Evolutionary conservation across 768 basidiomycete genomes (phyloP).

Genomic region (Erythrobasidium yunnanense): DNA sequence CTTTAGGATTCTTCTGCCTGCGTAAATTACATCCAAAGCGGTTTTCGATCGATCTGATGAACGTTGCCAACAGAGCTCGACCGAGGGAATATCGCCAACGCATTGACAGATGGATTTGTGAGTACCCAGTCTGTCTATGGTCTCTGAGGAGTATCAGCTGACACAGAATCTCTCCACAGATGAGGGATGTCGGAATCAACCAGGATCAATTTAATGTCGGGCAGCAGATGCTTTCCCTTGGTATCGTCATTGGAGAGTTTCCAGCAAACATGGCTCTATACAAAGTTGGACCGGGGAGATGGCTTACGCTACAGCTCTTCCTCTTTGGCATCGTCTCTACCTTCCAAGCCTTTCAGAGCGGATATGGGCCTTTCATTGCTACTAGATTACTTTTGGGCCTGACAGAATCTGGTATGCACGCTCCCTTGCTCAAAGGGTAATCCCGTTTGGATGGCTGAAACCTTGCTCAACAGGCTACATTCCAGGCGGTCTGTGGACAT

Average conservation of each 20-base stretch:
- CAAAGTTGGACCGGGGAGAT: slow-evolving; percentile 33
- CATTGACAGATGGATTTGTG: slow-evolving; percentile 34
- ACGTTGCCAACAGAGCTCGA: too few species aligned
- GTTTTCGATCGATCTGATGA: too few species aligned
- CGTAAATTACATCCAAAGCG: too few species aligned
- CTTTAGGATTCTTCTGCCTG: slow-evolving; percentile 39
- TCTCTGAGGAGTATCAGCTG: neutral
- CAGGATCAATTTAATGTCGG: slow-evolving; percentile 33
- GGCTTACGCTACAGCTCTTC: slow-evolving; percentile 38
- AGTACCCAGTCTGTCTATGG: neutral
- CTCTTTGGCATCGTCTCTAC: slow-evolving; percentile 38
- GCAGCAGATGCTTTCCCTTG: slow-evolving; percentile 38
- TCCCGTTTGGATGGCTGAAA: too few species aligned
- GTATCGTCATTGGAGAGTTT: slow-evolving; percentile 39
- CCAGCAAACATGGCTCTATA: slow-evolving; percentile 37
- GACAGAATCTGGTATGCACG: slow-evolving; percentile 36
- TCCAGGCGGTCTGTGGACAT: slow-evolving; percentile 35
- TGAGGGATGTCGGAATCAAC: slow-evolving; percentile 33
- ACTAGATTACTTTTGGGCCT: slow-evolving; percentile 38
- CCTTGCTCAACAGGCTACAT: too few species aligned
- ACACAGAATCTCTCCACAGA: slow-evolving; percentile 22
- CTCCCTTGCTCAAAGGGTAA: too few species aligned
- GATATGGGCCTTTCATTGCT: slow-evolving; percentile 34
- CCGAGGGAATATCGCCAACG: slow-evolving; percentile 39
- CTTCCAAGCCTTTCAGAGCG: slow-evolving; percentile 37